phyloP scores from a whole-genome alignment of 495 filamentous ascomycete genomes.

The Friedmanniomyces simplex region DNA sequence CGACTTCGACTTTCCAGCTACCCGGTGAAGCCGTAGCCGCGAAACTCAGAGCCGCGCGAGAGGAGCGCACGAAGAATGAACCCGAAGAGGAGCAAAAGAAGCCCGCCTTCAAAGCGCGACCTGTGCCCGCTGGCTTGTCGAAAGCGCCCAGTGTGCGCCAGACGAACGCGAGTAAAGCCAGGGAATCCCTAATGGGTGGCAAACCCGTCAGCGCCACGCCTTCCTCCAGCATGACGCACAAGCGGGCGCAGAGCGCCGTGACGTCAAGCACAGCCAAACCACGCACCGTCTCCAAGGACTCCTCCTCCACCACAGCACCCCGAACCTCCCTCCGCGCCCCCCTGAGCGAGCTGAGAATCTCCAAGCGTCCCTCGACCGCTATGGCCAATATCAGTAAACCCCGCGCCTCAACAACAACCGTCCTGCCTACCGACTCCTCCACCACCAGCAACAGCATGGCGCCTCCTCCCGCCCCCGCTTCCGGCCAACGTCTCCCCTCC shows the following conservation, averaged over 20 bases:
- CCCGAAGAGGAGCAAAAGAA: slow-evolving; percentile 37
- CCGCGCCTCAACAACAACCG: slow-evolving; percentile 2
- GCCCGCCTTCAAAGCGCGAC: slow-evolving; percentile 52
- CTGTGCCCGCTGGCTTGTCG: slow-evolving; percentile 37
- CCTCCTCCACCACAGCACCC: not conserved
- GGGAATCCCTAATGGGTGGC: slow-evolving; percentile 36
- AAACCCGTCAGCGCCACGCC: slow-evolving; percentile 7
- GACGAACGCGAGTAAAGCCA: slow-evolving; percentile 49
- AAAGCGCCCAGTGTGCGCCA: slow-evolving; percentile 30
- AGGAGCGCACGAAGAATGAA: slow-evolving; percentile 50
- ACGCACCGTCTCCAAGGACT: not conserved
- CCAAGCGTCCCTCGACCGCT: slow-evolving; percentile 3
- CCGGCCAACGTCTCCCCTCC: slow-evolving; percentile 22
- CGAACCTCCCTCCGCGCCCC: not conserved
- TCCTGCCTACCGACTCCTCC: not conserved
- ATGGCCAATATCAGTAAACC: slow-evolving; percentile 5
- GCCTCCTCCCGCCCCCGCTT: not conserved
- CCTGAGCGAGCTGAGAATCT: not conserved
- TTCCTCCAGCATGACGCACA: slow-evolving; percentile 3
- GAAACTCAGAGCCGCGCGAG: slow-evolving; percentile 54
- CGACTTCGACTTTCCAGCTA: slow-evolving; percentile 56
- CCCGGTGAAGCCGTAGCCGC: slow-evolving; percentile 64
- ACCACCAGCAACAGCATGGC: too few relatives aligned
- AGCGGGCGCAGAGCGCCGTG: slow-evolving; percentile 7
- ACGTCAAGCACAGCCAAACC: slow-evolving; percentile 4